Evolutionary conservation across 345 rosid genomes (phyloP), one percentile per base, ranked within the genome.

Genomic region (Euphorbia peplus): DNA sequence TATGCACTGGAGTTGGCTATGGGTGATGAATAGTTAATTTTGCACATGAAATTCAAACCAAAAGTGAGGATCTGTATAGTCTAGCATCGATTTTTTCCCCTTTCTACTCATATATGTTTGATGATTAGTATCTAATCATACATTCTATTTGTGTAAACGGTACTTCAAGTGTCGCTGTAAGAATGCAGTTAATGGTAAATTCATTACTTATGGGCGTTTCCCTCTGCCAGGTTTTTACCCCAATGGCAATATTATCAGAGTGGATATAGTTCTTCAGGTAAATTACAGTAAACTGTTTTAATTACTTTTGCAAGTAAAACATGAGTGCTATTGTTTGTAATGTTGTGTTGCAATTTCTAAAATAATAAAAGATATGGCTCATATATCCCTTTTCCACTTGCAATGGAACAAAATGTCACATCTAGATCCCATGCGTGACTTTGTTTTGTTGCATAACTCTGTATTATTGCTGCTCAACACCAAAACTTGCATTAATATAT

Each of bases 1-100:
- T 93, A 90, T 65, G 98, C 98, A 14, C 78, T 93, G 67, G 98
- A 93, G 85, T 78, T 93, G 58, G 96, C 98, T 60, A 78, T 86
- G 91, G 97, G 74, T 63, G 98, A 93, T 70, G 98, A 93, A 73
- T 93, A 77, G 77, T 67, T 72, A 14, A 19, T 56, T 30, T 32
- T n/a, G 35, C 25, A 46, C 66, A 21, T 1, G 0, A 19, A 53
- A 11, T 26, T 53, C 35, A 12, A 41, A 64, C 59, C 30, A 12
- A 66, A 73, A 46, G 48, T 55, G 32, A 69, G 70, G 53, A 67
- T 59, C 52, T 8, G 28, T 63, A 52, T 59, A 70, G 72, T 12
- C 51, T 60, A 47, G 72, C 67, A 53, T 65, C 56, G n/a, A 18
- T 48, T 57, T 66, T 50, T 59, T n/a, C n/a, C n/a, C n/a, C 50